phyloP scores from a whole-genome alignment of 2,329 filamentous ascomycete genomes.

The Venturia nashicola region DNA sequence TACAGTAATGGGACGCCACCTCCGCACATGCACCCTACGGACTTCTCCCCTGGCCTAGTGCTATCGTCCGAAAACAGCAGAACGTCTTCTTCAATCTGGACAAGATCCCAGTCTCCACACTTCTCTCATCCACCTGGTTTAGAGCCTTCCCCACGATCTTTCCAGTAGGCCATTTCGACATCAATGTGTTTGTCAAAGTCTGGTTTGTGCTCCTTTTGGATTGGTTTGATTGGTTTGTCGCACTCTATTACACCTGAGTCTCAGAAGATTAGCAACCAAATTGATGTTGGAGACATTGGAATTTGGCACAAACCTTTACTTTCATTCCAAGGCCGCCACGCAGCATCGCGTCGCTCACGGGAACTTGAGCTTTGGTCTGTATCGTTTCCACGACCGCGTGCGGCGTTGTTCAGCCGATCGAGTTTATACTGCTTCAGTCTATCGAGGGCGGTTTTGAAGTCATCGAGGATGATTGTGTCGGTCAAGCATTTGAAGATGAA shows the following conservation, averaged over 20 bases:
- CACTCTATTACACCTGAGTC: neutral
- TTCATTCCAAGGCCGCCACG: constrained; percentile 1
- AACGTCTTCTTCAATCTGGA: neutral
- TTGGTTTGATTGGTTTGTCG: neutral
- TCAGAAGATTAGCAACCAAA: neutral
- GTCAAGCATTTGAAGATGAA: constrained; percentile 57
- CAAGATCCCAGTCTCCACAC: neutral
- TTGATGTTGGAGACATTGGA: too few relatives aligned
- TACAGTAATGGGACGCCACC: neutral
- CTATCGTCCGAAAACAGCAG: neutral
- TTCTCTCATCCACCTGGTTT: neutral
- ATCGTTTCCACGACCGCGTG: neutral
- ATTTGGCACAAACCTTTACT: neutral
- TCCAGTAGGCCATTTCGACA: constrained; percentile 1
- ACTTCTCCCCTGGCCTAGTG: neutral
- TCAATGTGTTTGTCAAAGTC: neutral
- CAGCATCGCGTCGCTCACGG: neutral
- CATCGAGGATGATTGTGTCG: constrained; percentile 54
- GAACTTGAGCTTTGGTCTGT: too few relatives aligned
- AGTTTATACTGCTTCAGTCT: constrained; percentile 33
- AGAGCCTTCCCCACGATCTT: neutral
- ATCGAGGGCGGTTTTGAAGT: constrained; percentile 50
- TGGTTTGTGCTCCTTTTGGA: neutral
- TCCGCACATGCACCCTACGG: neutral
- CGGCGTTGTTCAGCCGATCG: constrained; percentile 16